phyloP scores from a whole-genome alignment of 1,139 yeast species.

The Geotrichum armillariae region DNA sequence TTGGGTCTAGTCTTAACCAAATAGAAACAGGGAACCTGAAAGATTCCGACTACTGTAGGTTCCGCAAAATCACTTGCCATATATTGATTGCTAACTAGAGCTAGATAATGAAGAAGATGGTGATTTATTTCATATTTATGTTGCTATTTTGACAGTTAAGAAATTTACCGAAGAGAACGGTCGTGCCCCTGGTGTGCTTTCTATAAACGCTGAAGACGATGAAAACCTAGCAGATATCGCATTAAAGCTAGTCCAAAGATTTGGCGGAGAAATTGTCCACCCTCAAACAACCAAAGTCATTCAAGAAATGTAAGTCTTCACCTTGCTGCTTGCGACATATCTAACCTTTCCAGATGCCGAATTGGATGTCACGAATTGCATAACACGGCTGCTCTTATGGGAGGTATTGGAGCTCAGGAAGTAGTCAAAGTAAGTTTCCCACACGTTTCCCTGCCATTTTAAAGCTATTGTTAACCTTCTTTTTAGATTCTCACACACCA shows the following conservation, averaged over 20 bases:
- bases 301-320: constrained; percentile 28
- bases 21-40: neutral
- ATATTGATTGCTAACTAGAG: constrained; percentile 1
- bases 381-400: constrained; percentile 58
- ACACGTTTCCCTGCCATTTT: neutral
- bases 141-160: constrained; percentile 33
- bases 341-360: constrained; percentile 32
- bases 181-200: constrained; percentile 21
- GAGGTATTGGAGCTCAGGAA: constrained; percentile 82
- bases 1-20: constrained; percentile 26
- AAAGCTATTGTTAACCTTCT: constrained; percentile 4
- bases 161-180: constrained; percentile 27
- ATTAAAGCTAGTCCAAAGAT: constrained; percentile 16
- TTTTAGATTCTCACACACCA: constrained; percentile 59
- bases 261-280: constrained; percentile 21
- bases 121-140: constrained; percentile 28
- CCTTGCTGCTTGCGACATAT: neutral
- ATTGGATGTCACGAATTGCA: constrained; percentile 46
- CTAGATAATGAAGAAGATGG: constrained; percentile 22
- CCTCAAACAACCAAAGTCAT: constrained; percentile 24
- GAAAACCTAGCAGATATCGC: constrained; percentile 24
- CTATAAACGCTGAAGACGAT: constrained; percentile 16
- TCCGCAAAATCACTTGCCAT: neutral
- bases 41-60: constrained; percentile 7
- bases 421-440: constrained; percentile 47